Evolutionary conservation across 2,329 filamentous ascomycete genomes (phyloP), one percentile per base, ranked within the genome.

Genomic region (Colletotrichum incanum): DNA sequence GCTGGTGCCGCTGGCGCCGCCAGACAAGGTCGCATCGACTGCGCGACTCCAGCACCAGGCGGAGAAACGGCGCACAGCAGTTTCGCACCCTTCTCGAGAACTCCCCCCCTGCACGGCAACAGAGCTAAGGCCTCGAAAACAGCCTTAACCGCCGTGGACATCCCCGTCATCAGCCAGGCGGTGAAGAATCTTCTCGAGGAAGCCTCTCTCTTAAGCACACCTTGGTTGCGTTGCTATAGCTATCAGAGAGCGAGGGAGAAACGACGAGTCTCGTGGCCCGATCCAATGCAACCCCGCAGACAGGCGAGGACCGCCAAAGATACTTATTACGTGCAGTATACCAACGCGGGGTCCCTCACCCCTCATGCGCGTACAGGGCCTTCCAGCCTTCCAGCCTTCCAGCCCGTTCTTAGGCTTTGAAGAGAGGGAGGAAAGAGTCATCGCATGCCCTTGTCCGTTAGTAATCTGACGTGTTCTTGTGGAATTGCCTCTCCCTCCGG

Each of bases 281-380:
- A 52, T 45, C 55, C 47, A 28, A 43, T 23, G 47, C 67, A 49
- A 43, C 31, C 43, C 60, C 58, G 28, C 66, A 50, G 18, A 23
- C 31, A 23, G 34, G 49, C 55, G 16, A 41, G n/a, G 49, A 31
- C 61, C 60, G 61, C 41, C n/a, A 18, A 45, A 43, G 39, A 59
- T 12, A 26, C 26, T 61, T n/a, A 71, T 67, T 71, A 67, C 64
- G 68, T 71, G 65, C 68, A 71, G 64, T 63, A 37, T 55, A 39
- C n/a, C 37, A 45, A 50, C 45, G 68, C 58, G 65, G 65, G 64
- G 50, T 49, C 18, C 31, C 20, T 49, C 45, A 8, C 31, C 55
- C 49, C 16, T 43, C 41, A 20, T 54, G 56, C 49, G 56, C 47
- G 16, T 39, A 31, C 62, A 26, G 16, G 18, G 41, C 18, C 26